A percentile compares a stretch with the other conserved stretches of the same genome.
These are phyloP conservation scores for Acer negundo DNA, from an alignment of 345 rosid species.

Conservation along the genomic window DNA sequence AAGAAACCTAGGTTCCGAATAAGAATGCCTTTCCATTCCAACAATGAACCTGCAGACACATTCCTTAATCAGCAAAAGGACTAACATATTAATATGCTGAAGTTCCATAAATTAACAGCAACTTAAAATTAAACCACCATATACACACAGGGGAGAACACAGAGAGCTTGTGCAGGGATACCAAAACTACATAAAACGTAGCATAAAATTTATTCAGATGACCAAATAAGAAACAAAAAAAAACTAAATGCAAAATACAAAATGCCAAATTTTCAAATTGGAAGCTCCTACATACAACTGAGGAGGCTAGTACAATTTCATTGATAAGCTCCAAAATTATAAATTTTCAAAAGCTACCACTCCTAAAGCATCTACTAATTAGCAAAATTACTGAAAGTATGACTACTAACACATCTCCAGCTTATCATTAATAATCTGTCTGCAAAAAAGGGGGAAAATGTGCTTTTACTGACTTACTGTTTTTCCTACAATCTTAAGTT, in stretches of 20 bases:
- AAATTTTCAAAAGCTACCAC: neutral
- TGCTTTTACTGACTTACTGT: neutral
- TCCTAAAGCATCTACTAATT: conserved; percentile 13
- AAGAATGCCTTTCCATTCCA: conserved; percentile 94
- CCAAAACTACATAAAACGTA: neutral
- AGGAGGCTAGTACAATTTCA: neutral
- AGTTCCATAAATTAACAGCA: conserved; percentile 4
- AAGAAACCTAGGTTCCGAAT: conserved; percentile 88
- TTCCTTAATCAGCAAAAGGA: conserved; percentile 18
- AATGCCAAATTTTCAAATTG: neutral
- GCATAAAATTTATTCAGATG: neutral
- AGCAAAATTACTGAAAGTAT: neutral
- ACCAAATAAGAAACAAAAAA: neutral
- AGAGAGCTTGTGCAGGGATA: neutral
- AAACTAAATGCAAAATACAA: neutral
- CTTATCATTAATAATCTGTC: neutral
- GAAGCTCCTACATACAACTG: neutral
- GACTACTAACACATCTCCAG: neutral
- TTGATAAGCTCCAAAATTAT: neutral
- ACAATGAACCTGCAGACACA: conserved; percentile 67
- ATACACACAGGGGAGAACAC: neutral
- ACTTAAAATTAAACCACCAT: neutral
- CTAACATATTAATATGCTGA: conserved; percentile 6
- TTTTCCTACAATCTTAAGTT: neutral
- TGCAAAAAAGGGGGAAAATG: neutral